Base-by-base conservation (phyloP, 1,284 basidiomycete genomes). In the Marasmius sp. region DNA sequence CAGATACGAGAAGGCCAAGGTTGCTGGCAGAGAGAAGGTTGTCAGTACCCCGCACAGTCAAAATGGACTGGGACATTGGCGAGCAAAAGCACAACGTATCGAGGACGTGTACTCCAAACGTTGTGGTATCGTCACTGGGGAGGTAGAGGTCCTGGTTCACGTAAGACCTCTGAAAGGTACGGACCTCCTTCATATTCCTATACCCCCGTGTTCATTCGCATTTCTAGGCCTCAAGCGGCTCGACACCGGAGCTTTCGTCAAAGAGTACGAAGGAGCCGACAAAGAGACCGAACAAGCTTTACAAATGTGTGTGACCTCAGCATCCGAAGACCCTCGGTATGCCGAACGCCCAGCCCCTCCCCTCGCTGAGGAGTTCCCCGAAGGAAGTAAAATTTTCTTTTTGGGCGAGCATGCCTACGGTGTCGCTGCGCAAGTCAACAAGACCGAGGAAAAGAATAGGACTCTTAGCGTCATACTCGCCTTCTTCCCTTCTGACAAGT, bases 381-480 rank as follows among this genome's bases (percentile, higher is more conserved):
- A 87, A 1, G 92, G 92, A 10, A 92, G 88, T 72, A 94, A 91
- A 69, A 92, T 98, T 48, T 97, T 99, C 77, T 99, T 98, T 87
- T 84, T 99, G 6, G 96, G 96, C 20, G 88, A 92, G 66, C 89
- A 94, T 69, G 92, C 92, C 0, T 99, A 97, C 71, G 97, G 97
- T n/a, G 89, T 92, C 5, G 95, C 97, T 6, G 95, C 95, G 0
- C 92, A 95, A 70, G 94, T 99, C 36, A 54, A 36, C 52, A 54
- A 54, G 9, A 82, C 86, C 37, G 82, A 77, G 0, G 92, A 94
- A 0, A 83, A 83, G 0, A 82, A 89, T 7, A 81, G 83, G 8
- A 81, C 85, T 0, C 77, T 97, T 36, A 89, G 90, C 38, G 90
- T 96, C 63, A 79, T 90, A 57, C 83, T 97, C 61, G 93, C 93